A percentile compares a stretch with the other conserved stretches of the same genome.
Evolutionary conservation across 305 asterid genomes (phyloP).

Genomic region (Plantago coronopus): DNA sequence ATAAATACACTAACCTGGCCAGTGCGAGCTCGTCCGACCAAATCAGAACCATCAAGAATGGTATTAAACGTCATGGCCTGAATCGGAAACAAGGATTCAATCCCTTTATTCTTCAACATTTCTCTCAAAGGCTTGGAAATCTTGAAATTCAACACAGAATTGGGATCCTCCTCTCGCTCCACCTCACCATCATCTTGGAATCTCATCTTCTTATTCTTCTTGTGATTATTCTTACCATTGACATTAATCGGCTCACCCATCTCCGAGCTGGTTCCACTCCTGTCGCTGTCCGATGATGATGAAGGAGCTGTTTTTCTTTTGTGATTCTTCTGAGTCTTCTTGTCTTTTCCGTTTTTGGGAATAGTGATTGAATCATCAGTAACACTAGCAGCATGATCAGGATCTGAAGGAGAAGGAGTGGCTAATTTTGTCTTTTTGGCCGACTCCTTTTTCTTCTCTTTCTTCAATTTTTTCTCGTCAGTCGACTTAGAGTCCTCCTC

Average conservation of each 20-base stretch:
- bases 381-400: constrained; percentile 39
- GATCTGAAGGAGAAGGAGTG: constrained; percentile 29
- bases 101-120: constrained; percentile 56
- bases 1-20: constrained; percentile 62
- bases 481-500: constrained; percentile 29
- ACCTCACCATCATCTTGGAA: constrained; percentile 23
- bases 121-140: constrained; percentile 63
- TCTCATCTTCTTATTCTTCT: constrained; percentile 56
- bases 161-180: constrained; percentile 41
- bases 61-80: constrained; percentile 80
- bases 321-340: constrained; percentile 24
- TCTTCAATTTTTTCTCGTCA: constrained; percentile 35
- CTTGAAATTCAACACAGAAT: constrained; percentile 61
- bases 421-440: constrained; percentile 45
- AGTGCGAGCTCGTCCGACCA: constrained; percentile 90
- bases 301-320: constrained; percentile 54
- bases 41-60: constrained; percentile 72
- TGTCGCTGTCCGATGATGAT: constrained; percentile 33
- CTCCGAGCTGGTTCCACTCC: constrained; percentile 76
- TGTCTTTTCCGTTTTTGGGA: too few relatives aligned
- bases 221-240: constrained; percentile 4
- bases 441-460: constrained; percentile 52
- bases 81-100: constrained; percentile 66
- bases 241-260: constrained; percentile 61
- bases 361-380: too few relatives aligned